Percentiles rank a stretch among this genome's conserved stretches.
Evolutionary conservation across 768 basidiomycete genomes (phyloP).

Genomic region (Amanita exitialis): DNA sequence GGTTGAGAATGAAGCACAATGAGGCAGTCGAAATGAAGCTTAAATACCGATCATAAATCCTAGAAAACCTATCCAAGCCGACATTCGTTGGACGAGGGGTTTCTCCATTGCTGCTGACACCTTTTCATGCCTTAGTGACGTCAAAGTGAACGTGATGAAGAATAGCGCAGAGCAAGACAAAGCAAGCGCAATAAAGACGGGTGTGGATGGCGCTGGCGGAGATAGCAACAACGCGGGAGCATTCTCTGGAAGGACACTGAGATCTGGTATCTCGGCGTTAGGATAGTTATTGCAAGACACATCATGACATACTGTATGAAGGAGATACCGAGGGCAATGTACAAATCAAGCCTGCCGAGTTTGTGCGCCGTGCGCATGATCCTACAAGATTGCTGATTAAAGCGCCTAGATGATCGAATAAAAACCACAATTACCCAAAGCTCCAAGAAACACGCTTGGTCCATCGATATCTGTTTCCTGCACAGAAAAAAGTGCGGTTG

Average conservation of each 20-base stretch:
- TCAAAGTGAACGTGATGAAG: slow-evolving; percentile 54
- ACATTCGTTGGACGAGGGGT: slow-evolving; percentile 44
- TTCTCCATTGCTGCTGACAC: slow-evolving; percentile 39
- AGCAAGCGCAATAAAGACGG: slow-evolving; percentile 53
- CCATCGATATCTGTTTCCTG: slow-evolving; percentile 41
- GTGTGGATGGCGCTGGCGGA: slow-evolving; percentile 50
- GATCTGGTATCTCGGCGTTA: slow-evolving; percentile 32
- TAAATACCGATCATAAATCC: slow-evolving; percentile 61
- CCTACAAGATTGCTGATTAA: slow-evolving; percentile 28
- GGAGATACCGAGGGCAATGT: slow-evolving; percentile 45
- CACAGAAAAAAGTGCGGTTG: slow-evolving; percentile 24
- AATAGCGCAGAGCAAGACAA: slow-evolving; percentile 50
- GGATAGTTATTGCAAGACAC: background rate
- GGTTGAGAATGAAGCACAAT: background rate
- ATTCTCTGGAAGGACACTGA: slow-evolving; percentile 49
- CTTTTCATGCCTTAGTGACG: slow-evolving; percentile 59
- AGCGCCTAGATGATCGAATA: background rate
- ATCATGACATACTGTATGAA: slow-evolving; percentile 41
- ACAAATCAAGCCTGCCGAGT: slow-evolving; percentile 43
- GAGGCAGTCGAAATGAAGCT: background rate
- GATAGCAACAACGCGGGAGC: slow-evolving; percentile 46
- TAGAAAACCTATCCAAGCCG: slow-evolving; percentile 68
- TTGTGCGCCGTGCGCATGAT: slow-evolving; percentile 50
- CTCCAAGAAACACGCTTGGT: slow-evolving; percentile 56
- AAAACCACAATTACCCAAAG: slow-evolving; percentile 40